phyloP scores from a whole-genome alignment of 2,329 filamentous ascomycete genomes.

The Aureobasidium namibiae region DNA sequence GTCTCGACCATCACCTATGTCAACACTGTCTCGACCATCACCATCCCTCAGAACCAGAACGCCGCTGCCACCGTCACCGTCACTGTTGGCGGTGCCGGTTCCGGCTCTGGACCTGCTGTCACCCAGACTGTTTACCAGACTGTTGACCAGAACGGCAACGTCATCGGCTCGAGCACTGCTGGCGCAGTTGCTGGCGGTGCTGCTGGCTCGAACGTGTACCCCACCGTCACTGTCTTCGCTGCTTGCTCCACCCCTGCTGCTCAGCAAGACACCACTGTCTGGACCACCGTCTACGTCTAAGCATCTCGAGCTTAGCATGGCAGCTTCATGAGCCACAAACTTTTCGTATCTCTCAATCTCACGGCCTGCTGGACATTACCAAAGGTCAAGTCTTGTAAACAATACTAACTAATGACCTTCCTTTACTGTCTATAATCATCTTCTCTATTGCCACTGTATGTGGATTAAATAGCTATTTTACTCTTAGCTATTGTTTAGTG shows the following conservation, averaged over 20 bases:
- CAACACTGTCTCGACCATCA: neutral
- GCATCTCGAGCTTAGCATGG: neutral
- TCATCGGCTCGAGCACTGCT: neutral
- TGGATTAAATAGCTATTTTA: neutral
- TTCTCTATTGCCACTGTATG: neutral
- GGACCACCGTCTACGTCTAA: neutral
- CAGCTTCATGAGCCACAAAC: neutral
- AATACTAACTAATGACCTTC: neutral
- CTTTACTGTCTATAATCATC: neutral
- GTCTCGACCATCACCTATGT: neutral
- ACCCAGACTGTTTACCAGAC: neutral
- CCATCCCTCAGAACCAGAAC: neutral
- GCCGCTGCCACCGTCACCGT: neutral
- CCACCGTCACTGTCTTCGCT: constrained; percentile 18
- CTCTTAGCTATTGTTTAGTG: neutral
- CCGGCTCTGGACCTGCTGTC: neutral
- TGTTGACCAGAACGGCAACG: neutral
- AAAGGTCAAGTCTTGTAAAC: neutral
- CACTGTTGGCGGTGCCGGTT: neutral
- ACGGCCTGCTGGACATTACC: neutral
- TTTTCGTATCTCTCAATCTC: neutral
- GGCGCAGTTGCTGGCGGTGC: neutral
- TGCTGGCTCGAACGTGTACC: neutral
- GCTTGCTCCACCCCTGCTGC: constrained; percentile 27
- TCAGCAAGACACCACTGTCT: neutral